Conservation (phyloP, 257 asterid species). For the Marsdenia floribunda region DNA sequence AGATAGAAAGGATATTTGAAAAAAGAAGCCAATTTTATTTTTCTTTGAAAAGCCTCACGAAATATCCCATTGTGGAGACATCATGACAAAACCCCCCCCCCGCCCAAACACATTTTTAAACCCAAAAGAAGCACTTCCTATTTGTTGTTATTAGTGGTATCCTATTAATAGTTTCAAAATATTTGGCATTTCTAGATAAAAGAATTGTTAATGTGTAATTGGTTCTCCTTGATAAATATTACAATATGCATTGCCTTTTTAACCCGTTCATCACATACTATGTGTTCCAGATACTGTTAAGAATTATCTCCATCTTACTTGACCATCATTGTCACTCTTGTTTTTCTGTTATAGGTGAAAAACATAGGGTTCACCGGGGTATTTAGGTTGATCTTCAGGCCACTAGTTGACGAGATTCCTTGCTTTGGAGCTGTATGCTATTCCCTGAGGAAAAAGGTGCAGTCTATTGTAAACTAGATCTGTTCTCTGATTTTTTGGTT, state of each 20-base stretch:
- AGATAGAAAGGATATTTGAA: neutral
- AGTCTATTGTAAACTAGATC: constrained; percentile 11
- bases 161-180: neutral
- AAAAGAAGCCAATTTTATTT: neutral
- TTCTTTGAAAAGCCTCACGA: neutral
- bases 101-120: neutral
- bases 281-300: neutral
- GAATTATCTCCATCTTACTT: constrained; percentile 1
- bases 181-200: neutral
- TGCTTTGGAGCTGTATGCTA: constrained; percentile 97
- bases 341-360: constrained; percentile 58
- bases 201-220: neutral
- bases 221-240: neutral
- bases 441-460: constrained; percentile 81
- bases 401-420: constrained; percentile 89
- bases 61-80: neutral
- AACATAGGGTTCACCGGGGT: constrained; percentile 97
- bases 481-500: neutral
- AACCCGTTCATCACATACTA: neutral
- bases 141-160: neutral
- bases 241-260: neutral
- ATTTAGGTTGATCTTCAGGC: constrained; percentile 93
- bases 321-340: constrained; percentile 1
- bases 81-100: neutral
- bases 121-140: neutral